phyloP scores from a whole-genome alignment of 1,284 basidiomycete genomes.

The Cystobasidium slooffiae region DNA sequence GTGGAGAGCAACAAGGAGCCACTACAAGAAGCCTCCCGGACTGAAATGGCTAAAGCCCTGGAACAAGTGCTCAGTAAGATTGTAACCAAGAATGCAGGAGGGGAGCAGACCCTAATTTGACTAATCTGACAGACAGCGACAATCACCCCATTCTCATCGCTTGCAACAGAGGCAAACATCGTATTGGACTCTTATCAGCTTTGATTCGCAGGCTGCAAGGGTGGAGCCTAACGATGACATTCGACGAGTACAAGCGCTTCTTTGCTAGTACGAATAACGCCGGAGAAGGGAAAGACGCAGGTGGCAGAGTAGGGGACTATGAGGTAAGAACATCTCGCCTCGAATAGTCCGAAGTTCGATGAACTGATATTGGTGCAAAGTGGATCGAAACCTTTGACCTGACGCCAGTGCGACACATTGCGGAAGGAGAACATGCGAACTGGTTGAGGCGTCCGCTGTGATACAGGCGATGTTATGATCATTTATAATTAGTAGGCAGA shows the following conservation, averaged over 20 bases:
- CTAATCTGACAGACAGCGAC: not conserved
- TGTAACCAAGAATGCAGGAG: not conserved
- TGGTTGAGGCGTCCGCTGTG: constrained; percentile 9
- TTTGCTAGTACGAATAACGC: constrained; percentile 28
- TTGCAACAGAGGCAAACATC: constrained; percentile 36
- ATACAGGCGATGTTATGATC: too few species aligned
- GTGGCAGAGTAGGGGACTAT: constrained; percentile 27
- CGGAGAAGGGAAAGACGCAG: constrained; percentile 28
- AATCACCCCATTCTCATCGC: constrained; percentile 25
- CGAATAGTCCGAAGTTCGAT: not conserved
- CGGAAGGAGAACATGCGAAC: not conserved
- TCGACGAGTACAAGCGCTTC: constrained; percentile 44
- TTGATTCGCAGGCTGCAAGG: constrained; percentile 32
- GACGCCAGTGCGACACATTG: not conserved
- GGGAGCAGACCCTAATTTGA: not conserved
- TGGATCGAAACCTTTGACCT: constrained; percentile 44
- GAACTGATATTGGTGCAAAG: not conserved
- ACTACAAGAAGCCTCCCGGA: constrained; percentile 4
- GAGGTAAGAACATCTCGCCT: constrained; percentile 11
- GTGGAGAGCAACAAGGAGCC: constrained; percentile 42
- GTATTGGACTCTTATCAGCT: constrained; percentile 32
- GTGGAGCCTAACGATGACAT: constrained; percentile 33
- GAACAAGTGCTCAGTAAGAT: constrained; percentile 21
- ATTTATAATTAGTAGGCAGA: too few species aligned
- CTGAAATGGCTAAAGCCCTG: constrained; percentile 37